Conservation (phyloP, 305 asterid species). For the Solanum hybrid region DNA sequence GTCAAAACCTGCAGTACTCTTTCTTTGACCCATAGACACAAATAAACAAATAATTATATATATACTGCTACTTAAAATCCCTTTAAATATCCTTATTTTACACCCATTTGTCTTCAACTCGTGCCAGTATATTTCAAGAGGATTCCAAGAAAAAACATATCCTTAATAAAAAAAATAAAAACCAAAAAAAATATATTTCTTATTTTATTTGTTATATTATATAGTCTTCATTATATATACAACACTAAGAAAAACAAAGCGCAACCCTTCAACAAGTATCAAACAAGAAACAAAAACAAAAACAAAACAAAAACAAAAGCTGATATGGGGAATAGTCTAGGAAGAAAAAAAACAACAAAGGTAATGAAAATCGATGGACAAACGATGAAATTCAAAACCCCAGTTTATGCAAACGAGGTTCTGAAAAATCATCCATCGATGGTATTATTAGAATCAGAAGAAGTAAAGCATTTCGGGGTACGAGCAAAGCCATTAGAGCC, state of each 20-base stretch:
- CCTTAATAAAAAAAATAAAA: neutral
- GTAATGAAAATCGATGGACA: conserved; percentile 88
- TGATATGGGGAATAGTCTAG: conserved; percentile 70
- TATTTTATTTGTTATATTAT: neutral
- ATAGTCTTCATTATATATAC: neutral
- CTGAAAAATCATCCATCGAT: conserved; percentile 51
- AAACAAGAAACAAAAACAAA: neutral
- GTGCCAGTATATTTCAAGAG: neutral
- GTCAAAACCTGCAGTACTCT: neutral
- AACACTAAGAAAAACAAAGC: neutral
- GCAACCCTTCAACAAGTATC: neutral
- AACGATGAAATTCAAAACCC: conserved; percentile 56
- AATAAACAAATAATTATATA: neutral
- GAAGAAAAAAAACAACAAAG: conserved; percentile 50
- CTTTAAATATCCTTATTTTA: neutral
- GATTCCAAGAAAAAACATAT: neutral
- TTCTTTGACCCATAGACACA: neutral
- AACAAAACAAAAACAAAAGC: neutral
- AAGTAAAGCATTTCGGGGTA: conserved; percentile 73
- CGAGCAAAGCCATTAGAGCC: conserved; percentile 89
- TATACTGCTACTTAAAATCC: neutral
- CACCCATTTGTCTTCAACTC: neutral
- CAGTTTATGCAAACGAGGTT: conserved; percentile 59
- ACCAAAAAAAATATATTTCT: neutral
- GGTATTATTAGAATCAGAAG: conserved; percentile 70